These are phyloP conservation scores for Aspergillus sp. DNA, from an alignment of 2,329 filamentous ascomycete species.

Conservation along the genomic window DNA sequence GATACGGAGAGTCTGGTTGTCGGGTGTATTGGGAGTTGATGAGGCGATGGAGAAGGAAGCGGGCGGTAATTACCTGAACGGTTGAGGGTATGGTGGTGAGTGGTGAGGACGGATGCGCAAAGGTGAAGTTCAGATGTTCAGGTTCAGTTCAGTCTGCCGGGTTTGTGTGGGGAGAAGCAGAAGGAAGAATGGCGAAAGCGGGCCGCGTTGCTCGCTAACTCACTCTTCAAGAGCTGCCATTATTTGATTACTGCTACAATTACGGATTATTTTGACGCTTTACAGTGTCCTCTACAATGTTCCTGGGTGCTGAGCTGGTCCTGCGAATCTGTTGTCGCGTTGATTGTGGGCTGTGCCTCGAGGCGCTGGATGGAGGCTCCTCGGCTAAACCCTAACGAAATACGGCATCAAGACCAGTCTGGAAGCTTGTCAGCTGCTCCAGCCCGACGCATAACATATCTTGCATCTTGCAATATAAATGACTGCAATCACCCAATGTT, in stretches of 20 bases:
- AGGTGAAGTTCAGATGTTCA: conserved; percentile 27
- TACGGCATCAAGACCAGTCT: neutral
- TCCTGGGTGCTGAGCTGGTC: neutral
- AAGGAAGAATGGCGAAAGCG: conserved; percentile 21
- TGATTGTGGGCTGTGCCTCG: conserved; percentile 21
- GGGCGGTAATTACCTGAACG: conserved; percentile 10
- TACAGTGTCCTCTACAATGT: conserved; percentile 2
- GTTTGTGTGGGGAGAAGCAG: conserved; percentile 22
- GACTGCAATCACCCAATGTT: neutral
- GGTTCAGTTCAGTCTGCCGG: conserved; percentile 26
- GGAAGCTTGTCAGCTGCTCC: neutral
- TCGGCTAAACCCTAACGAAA: conserved; percentile 46
- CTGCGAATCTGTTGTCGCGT: neutral
- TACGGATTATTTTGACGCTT: conserved; percentile 1
- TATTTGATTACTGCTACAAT: conserved; percentile 8
- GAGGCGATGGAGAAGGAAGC: neutral
- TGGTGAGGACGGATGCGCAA: conserved; percentile 24
- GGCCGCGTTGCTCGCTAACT: conserved; percentile 19
- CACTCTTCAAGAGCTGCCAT: neutral
- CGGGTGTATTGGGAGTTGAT: neutral
- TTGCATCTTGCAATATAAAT: neutral
- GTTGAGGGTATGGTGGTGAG: conserved; percentile 19
- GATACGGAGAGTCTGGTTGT: neutral
- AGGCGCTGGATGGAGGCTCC: conserved; percentile 33
- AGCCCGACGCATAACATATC: neutral